Evolutionary conservation across 2,329 filamentous ascomycete species (phyloP).

Genomic region (Teratosphaeria epicoccoides): DNA sequence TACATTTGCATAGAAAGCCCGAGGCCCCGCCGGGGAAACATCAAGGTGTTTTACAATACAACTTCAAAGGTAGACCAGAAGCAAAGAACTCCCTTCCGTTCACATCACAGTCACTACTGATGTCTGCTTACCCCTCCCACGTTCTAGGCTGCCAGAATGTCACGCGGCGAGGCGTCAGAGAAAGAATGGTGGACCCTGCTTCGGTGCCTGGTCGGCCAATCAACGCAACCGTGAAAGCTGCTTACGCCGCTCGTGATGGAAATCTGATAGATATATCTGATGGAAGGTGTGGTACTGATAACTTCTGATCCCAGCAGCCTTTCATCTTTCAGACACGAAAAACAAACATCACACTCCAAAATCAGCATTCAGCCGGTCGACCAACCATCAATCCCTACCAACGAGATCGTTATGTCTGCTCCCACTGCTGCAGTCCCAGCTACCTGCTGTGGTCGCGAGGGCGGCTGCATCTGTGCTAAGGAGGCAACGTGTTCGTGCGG

Average conservation of each 20-base stretch:
- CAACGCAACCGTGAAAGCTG: not conserved
- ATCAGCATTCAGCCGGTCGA: not conserved
- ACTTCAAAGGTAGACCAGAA: no score
- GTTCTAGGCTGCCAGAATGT: no score
- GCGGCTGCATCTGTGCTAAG: slow-evolving; percentile 41
- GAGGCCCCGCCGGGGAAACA: no score
- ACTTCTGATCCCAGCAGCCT: not conserved
- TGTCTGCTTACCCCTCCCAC: no score
- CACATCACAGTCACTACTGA: no score
- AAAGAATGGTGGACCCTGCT: not conserved
- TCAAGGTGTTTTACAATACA: no score
- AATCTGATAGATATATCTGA: slow-evolving; percentile 7
- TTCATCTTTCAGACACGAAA: not conserved
- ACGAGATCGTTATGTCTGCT: slow-evolving; percentile 30
- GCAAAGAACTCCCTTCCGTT: no score
- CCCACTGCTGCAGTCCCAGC: slow-evolving; percentile 33
- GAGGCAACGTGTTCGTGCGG: slow-evolving; percentile 58
- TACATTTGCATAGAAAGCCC: no score
- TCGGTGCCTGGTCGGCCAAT: not conserved
- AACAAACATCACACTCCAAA: not conserved
- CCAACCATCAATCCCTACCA: slow-evolving; percentile 2
- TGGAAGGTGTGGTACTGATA: slow-evolving; percentile 1
- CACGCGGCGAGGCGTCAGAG: not conserved
- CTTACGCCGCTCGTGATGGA: slow-evolving; percentile 1
- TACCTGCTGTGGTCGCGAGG: slow-evolving; percentile 49